Base-by-base conservation (phyloP, 495 filamentous ascomycete species). In the Pseudomonodictys pantanalensis region DNA sequence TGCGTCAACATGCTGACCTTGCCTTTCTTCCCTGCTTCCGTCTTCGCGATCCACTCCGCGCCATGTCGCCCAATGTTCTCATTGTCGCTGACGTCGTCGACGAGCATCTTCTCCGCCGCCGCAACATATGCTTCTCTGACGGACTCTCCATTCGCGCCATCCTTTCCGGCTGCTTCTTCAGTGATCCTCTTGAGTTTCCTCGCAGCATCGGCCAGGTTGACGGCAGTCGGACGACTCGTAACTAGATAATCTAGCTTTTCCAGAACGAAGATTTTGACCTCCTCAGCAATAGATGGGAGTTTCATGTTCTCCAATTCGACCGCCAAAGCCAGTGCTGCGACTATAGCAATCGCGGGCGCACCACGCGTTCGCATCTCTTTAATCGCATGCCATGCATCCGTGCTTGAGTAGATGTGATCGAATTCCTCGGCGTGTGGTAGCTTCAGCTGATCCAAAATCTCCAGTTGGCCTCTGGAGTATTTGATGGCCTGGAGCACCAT, bases 311-410 rank as follows among this genome's bases (percentile, higher is more conserved):
- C 75, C 22, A 91, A 68, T 64, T 91, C 89, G 11, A 93, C 86
- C 5, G 89, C 90, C 29, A 96, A 82, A 5, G 87, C 85, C 32
- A 98, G 82, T 6, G 90, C 90, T 23, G 95, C 93, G 15, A 98
- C 93, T 51, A 98, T 97, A 30, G 95, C 93, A 68, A 98, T 98
- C 38, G 95, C 93, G 18, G 93, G 93, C 11, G 93, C 93, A 26
- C 93, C 90, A 72, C 91, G 82, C 22, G 96, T 92, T 56, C 90
- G 84, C 93, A 98, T 98, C 18, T 88, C 81, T 69, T 88, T 88
- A 71, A 98, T 98, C 47, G 90, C 89, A 71, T 91, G 81, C 80
- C 91, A 97, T 15, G 88, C 93, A 75, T 96, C 89, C 62, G 91
- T 80, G 62, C 83, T 81, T 11, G 85, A 87, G 12, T 72, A 76